Base-by-base conservation (phyloP, 306 rosid species). In the Pachyrhizus erosus region DNA sequence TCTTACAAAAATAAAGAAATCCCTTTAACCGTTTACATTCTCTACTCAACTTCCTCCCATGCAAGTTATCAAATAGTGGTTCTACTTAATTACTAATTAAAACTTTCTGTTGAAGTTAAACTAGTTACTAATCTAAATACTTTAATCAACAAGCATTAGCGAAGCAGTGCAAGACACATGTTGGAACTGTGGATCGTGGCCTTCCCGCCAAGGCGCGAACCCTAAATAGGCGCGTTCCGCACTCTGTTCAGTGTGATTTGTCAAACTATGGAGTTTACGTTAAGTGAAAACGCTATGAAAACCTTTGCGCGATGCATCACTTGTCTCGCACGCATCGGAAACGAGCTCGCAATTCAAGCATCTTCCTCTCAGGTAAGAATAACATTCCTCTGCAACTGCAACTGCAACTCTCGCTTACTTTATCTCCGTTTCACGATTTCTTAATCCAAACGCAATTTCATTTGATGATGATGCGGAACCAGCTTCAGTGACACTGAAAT, bases 261-360 rank as follows among this genome's bases (percentile, higher is more conserved):
- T 9, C 34, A 7, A 46, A 58, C 13, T 78, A 95, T 92, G 99
- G 99, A 96, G 86, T 84, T 90, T 9, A 78, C 87, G 26, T 66
- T 91, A 40, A 90, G 96, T 80, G 97, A 92, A 24, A 93, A 92
- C 79, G 89, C 96, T 60, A 90, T 93, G 15, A 93, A 89, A 87
- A 90, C 92, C 85, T 90, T 93, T 49, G 85, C 97, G n/a, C 93
- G 98, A 60, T 89, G 96, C 82, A 83, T 95, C 91, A 91, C 97
- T 29, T 95, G 97, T 81, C 96, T 95, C 71, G 90, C 99, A 15
- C 96, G 99, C 1, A 79, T 95, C 45, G 99, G 99, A 5, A 95
- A 91, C 61, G 98, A 95, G 70, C 97, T 95, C 54, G 89, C 89
- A 14, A 84, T 95, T 83, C 96, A 93, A 87, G 94, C 99, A 26